Evolutionary conservation across 2,329 filamentous ascomycete genomes (phyloP).

Genomic region (Chrysoporthe puriensis): DNA sequence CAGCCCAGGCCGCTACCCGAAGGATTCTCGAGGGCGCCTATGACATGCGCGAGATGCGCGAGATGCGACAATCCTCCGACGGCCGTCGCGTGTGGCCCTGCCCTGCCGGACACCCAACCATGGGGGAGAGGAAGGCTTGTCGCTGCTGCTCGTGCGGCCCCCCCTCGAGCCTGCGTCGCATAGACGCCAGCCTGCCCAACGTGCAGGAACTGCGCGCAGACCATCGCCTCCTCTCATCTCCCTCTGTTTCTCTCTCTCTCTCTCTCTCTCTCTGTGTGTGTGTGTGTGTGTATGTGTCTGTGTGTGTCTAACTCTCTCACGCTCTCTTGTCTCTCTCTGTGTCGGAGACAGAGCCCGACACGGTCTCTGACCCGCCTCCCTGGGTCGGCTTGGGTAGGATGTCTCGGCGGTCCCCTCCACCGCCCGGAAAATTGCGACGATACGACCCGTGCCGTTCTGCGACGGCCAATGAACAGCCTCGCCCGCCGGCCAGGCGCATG

Average conservation of each 20-base stretch:
- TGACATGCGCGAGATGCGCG: conserved; percentile 7
- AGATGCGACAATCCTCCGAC: conserved; percentile 3
- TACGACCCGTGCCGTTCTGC: conserved; percentile 28
- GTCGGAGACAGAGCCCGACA: conserved; percentile 12
- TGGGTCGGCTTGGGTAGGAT: conserved; percentile 14
- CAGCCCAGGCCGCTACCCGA: conserved; percentile 1
- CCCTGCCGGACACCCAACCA: no score
- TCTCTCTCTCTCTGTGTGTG: no score
- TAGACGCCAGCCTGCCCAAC: conserved; percentile 10
- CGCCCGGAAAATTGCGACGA: conserved; percentile 24
- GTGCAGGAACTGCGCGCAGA: conserved; percentile 26
- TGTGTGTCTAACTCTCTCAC: no score
- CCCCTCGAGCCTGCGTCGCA: not conserved
- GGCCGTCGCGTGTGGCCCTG: not conserved
- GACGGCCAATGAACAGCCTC: conserved; percentile 16
- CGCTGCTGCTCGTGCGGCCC: not conserved
- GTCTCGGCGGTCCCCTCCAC: conserved; percentile 18
- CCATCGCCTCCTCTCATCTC: conserved; percentile 19
- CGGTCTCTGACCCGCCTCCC: conserved; percentile 9
- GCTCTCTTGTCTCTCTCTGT: no score
- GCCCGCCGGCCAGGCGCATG: conserved; percentile 11
- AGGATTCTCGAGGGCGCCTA: conserved; percentile 2
- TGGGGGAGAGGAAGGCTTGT: no score
- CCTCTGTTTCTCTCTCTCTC: not conserved
- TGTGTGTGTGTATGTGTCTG: no score